Conservation (phyloP, 768 basidiomycete species). For the Amanita rubescens region DNA sequence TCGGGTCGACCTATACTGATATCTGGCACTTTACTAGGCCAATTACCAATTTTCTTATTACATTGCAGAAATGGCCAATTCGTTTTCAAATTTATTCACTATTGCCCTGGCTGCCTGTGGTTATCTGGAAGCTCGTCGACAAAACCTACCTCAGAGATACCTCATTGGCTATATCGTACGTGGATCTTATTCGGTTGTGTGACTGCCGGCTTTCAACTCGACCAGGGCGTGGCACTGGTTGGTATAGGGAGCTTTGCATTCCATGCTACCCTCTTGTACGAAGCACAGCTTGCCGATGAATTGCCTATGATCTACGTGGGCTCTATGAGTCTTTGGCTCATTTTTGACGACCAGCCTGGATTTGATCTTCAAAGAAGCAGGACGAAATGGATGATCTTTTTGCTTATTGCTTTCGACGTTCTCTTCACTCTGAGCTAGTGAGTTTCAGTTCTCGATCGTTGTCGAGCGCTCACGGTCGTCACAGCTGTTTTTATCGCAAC, state of each 20-base stretch:
- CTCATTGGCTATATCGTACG: conserved; percentile 34
- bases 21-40: conserved; percentile 21
- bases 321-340: conserved; percentile 50
- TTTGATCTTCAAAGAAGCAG: conserved; percentile 31
- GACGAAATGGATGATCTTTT: conserved; percentile 32
- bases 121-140: conserved; percentile 23
- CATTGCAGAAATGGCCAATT: conserved; percentile 73
- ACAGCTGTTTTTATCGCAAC: conserved; percentile 59
- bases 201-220: background rate
- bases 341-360: conserved; percentile 52
- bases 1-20: background rate
- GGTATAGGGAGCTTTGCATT: conserved; percentile 77
- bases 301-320: conserved; percentile 76
- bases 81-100: conserved; percentile 62
- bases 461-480: background rate
- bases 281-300: conserved; percentile 77
- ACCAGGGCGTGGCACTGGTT: conserved; percentile 58
- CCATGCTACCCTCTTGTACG: conserved; percentile 68
- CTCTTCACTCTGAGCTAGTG: conserved; percentile 72
- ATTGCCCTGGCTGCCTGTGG: conserved; percentile 48
- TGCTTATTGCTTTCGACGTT: conserved; percentile 41
- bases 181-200: background rate
- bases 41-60: conserved; percentile 77
- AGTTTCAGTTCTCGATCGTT: conserved; percentile 20
- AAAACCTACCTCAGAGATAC: conserved; percentile 36